Percentiles rank a stretch among this genome's conserved stretches.
These are phyloP conservation scores for Usnea hakonensis DNA, from an alignment of 495 filamentous ascomycete genomes.

Conservation along the genomic window DNA sequence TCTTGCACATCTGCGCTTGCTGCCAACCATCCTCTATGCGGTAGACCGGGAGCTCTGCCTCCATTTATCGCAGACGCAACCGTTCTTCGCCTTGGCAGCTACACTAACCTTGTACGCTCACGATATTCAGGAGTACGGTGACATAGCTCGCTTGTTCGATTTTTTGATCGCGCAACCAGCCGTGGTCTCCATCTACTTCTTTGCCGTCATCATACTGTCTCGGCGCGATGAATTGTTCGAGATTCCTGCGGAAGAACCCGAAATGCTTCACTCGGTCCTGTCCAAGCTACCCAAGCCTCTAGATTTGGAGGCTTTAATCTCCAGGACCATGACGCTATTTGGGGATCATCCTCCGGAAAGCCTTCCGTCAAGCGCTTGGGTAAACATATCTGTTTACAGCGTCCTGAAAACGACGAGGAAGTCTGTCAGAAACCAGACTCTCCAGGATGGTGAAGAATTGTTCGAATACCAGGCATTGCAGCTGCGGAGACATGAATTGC, in stretches of 20 bases:
- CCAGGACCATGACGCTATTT: constrained; percentile 54
- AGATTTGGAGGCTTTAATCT: constrained; percentile 73
- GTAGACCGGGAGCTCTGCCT: constrained; percentile 58
- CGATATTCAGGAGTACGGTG: constrained; percentile 81
- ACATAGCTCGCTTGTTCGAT: constrained; percentile 85
- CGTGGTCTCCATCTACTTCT: constrained; percentile 80
- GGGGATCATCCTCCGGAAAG: constrained; percentile 61
- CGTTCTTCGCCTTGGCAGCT: constrained; percentile 86
- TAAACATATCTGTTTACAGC: constrained; percentile 59
- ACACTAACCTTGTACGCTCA: constrained; percentile 94
- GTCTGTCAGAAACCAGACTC: constrained; percentile 37
- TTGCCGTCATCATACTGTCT: constrained; percentile 76
- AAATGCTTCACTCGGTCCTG: constrained; percentile 85
- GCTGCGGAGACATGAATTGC: constrained; percentile 53
- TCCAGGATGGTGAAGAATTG: constrained; percentile 52
- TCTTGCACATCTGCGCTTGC: constrained; percentile 70
- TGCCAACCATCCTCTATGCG: constrained; percentile 68
- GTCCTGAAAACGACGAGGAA: constrained; percentile 75
- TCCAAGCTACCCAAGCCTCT: constrained; percentile 79
- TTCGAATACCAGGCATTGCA: constrained; percentile 65
- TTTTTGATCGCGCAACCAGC: constrained; percentile 78
- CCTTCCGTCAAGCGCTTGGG: constrained; percentile 58
- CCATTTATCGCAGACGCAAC: constrained; percentile 69
- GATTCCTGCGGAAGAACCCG: constrained; percentile 74
- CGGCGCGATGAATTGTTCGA: constrained; percentile 75